Evolutionary conservation across 1,284 basidiomycete species (phyloP), one percentile per base, ranked within the genome.

Genomic region (Leccinum fallax): DNA sequence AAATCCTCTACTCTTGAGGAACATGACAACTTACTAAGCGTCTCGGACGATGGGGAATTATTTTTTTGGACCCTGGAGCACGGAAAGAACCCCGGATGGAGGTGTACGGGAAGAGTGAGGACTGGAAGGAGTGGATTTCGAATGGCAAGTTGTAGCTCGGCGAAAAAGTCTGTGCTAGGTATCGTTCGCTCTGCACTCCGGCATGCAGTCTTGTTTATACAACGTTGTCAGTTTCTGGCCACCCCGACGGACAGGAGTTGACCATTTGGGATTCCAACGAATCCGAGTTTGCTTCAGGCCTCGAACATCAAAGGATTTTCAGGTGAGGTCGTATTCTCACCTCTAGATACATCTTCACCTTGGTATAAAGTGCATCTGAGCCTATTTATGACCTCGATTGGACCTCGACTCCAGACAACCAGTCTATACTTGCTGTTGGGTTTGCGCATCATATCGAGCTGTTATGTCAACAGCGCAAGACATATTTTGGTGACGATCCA

Each of bases 181-280:
- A 68, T 73, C 59, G 65, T 69, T 64, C 24, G 60, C 58, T 53
- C 48, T 53, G 16, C n/a, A 32, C 43, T 48, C 21, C 10, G 24
- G 6, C 36, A 6, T 49, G 28, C n/a, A 21, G 19, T 59, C 16
- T 30, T 63, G 43, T 63, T 65, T 58, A 65, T 32, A 61, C 52
- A 38, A 59, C 36, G 26, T 59, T 59, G 30, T 40, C 63, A 90
- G 88, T 90, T 63, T 84, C 86, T 16, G 77, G 81, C 2, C 74
- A 79, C 53, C 74, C 75, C 19, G 81, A 83, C 49, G 88, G 83
- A 2, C 83, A 93, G 63, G 92, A 95, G 71, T 77, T 97, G 60
- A 94, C 93, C 0, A 93, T 98, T 21, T 97, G 94, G 94, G 94
- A 97, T 74, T 96, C 94, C 0, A 91, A 90, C 63, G 92, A 92